These are phyloP conservation scores for Rhodotorula paludigena DNA, from an alignment of 768 basidiomycete genomes.

Conservation along the genomic window DNA sequence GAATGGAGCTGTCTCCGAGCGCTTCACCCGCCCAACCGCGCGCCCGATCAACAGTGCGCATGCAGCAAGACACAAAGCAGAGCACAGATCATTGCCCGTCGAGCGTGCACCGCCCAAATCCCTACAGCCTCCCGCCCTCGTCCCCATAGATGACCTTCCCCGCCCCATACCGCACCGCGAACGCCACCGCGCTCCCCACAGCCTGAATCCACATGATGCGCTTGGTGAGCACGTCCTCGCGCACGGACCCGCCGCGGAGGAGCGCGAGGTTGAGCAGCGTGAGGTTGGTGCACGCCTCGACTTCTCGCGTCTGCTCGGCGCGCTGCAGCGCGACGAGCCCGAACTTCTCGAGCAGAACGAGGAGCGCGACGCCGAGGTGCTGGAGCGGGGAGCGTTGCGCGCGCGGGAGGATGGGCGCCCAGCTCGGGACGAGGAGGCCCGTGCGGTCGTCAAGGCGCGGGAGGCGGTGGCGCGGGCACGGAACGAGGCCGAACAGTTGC, in stretches of 20 bases:
- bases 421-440: slow-evolving; percentile 63
- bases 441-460: slow-evolving; percentile 77
- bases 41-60: no score
- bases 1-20: no score
- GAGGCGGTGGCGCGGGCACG: slow-evolving; percentile 88
- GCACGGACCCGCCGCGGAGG: slow-evolving; percentile 73
- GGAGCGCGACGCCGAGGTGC: slow-evolving; percentile 48
- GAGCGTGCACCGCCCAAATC: not conserved
- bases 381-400: not conserved
- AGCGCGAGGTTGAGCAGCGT: slow-evolving; percentile 86
- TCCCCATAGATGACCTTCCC: slow-evolving; percentile 79
- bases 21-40: no score
- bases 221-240: slow-evolving; percentile 71
- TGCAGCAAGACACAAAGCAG: no score
- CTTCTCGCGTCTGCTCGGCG: slow-evolving; percentile 56
- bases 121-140: slow-evolving; percentile 59
- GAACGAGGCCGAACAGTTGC: slow-evolving; percentile 87
- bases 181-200: slow-evolving; percentile 72
- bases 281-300: slow-evolving; percentile 74
- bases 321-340: slow-evolving; percentile 63
- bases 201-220: slow-evolving; percentile 72
- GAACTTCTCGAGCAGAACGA: slow-evolving; percentile 60
- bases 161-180: slow-evolving; percentile 80
- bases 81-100: no score
- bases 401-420: not conserved